Conservation (phyloP, 2,329 filamentous ascomycete species). For the Monosporascus sp. region DNA sequence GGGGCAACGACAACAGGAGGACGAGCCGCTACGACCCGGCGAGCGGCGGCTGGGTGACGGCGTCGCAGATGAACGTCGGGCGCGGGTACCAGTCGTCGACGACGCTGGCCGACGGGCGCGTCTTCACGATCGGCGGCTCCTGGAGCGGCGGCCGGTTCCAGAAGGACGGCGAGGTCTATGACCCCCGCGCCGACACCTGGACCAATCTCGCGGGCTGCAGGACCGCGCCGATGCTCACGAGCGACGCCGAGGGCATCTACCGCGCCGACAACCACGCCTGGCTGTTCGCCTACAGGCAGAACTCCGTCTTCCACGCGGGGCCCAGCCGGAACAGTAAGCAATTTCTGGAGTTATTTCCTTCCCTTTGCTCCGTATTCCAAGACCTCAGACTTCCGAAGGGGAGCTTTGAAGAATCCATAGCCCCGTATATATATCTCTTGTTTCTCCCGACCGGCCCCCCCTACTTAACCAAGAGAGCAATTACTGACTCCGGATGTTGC, state of each 20-base stretch:
- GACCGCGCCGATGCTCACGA: constrained; percentile 46
- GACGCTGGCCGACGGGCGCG: constrained; percentile 45
- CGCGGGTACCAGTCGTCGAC: constrained; percentile 50
- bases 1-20: constrained; percentile 43
- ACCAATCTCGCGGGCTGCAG: constrained; percentile 35
- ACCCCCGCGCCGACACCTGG: constrained; percentile 42
- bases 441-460: too few species aligned
- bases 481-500: too few species aligned
- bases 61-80: constrained; percentile 37
- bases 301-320: constrained; percentile 46
- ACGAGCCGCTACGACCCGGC: constrained; percentile 43
- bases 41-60: constrained; percentile 32
- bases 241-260: constrained; percentile 36
- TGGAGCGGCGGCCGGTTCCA: constrained; percentile 43
- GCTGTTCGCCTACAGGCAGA: constrained; percentile 45
- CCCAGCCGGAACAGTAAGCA: constrained; percentile 22
- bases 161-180: constrained; percentile 54
- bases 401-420: too few species aligned
- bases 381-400: too few species aligned
- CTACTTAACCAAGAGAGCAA: too few species aligned
- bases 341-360: too few species aligned
- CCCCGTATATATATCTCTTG: too few species aligned
- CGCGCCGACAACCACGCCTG: constrained; percentile 49
- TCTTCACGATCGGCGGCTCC: constrained; percentile 56
- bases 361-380: too few species aligned